Base-by-base conservation (phyloP, 257 asterid species). In the Solanum dulcamara region DNA sequence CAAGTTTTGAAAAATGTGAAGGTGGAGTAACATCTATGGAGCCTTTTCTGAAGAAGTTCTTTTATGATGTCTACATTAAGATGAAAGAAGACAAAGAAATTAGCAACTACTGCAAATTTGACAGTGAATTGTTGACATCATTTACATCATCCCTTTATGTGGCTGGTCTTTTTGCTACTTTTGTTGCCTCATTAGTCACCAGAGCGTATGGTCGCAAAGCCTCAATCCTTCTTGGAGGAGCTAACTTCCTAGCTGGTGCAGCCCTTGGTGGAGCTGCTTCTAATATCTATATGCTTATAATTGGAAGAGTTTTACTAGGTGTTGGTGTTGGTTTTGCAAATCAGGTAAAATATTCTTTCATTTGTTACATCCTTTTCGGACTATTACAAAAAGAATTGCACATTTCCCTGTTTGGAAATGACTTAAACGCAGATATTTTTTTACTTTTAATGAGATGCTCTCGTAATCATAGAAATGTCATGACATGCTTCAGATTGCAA, bases 21-120 rank as follows among this genome's bases (percentile, higher is more conserved):
- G 99, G 99, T 81, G 99, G 99, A 86, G 99, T 95, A 50, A 95
- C 97, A 0, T 95, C 99, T 0, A 94, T 95, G 98, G 93, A 89
- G 79, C 89, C 97, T 3, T 95, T 95, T 86, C 86, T 93, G 91
- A 88, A 74, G 59, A 91, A 90, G 84, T 94, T 95, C 62, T 95
- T 95, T 89, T 92, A 92, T 0, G 86, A 88, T 57, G 95, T 94
- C n/a, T 91, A 92, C 75, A 72, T 1, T 0, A 91, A 88, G 87
- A 94, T 94, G 98, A 87, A 87, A 50, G 89, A 88, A 77, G 94
- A 93, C 86, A 89, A 84, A 0, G 85, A 86, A 18, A 28, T 93
- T 8, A 95, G 98, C 91, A 95, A 92, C 82, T 95, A 93, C 90
- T 95, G 98, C 88, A 94, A 94, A 88, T 94, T 92, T 37, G 95